Percentiles rank a stretch among this genome's conserved stretches.
These are phyloP conservation scores for Coffea humblotiana DNA, from an alignment of 305 asterid genomes.

Conservation along the genomic window DNA sequence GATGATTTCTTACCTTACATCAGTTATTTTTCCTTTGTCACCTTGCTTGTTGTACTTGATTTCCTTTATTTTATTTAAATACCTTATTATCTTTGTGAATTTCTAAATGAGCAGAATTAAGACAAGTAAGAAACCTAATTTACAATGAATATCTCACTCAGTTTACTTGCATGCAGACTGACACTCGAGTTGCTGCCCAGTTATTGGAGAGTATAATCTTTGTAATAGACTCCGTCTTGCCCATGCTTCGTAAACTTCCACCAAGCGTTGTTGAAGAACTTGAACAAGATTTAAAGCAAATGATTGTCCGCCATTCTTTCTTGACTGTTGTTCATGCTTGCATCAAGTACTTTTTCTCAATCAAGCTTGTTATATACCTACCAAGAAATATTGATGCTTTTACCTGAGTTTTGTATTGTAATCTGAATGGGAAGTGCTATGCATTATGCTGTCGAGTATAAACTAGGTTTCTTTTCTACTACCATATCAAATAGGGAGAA, in stretches of 20 bases:
- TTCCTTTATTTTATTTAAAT: background rate
- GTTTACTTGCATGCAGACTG: constrained; percentile 60
- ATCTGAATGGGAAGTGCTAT: background rate
- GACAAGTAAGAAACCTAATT: constrained; percentile 8
- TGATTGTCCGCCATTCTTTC: constrained; percentile 98
- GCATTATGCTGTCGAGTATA: background rate
- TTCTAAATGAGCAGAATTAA: constrained; percentile 7
- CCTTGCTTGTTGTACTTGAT: constrained; percentile 1
- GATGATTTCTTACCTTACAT: background rate
- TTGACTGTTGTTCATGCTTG: constrained; percentile 97
- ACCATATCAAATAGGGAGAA: background rate
- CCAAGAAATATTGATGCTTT: background rate
- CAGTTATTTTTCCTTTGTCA: background rate
- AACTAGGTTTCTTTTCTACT: background rate
- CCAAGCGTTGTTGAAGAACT: constrained; percentile 79
- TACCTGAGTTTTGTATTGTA: background rate
- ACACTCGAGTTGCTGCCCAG: constrained; percentile 83
- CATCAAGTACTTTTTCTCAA: constrained; percentile 60
- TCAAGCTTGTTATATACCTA: background rate
- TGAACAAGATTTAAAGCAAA: constrained; percentile 95
- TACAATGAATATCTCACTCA: constrained; percentile 19
- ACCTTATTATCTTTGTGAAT: constrained; percentile 4
- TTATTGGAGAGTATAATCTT: constrained; percentile 94
- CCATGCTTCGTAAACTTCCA: constrained; percentile 89
- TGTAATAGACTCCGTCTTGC: constrained; percentile 87